Percentiles rank a stretch among this genome's conserved stretches.
Conservation (phyloP, 2,329 filamentous ascomycete species). For the Davidsoniella virescens region DNA sequence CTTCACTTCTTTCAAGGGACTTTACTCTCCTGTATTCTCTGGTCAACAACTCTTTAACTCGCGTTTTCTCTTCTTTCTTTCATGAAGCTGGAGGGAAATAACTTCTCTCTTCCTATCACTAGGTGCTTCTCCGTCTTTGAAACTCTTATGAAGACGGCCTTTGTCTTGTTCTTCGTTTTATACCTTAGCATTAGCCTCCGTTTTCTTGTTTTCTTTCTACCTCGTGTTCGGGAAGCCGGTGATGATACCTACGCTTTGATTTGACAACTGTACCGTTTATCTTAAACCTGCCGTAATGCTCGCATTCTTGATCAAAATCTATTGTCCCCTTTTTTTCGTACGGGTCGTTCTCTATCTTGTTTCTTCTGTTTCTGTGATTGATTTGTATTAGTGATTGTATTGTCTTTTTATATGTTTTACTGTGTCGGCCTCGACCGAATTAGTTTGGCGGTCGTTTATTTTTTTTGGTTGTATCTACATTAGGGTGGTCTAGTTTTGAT, state of each 20-base stretch:
- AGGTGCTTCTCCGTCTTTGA: background rate
- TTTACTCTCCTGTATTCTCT: background rate
- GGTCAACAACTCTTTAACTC: background rate
- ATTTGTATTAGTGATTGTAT: background rate
- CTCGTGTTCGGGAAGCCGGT: constrained; percentile 5
- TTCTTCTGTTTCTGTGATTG: too few species aligned
- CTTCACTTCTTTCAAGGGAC: background rate
- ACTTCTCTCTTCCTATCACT: constrained; percentile 3
- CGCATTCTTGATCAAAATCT: constrained; percentile 8
- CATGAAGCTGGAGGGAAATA: background rate
- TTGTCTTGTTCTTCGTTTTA: constrained; percentile 4
- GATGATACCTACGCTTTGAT: constrained; percentile 10
- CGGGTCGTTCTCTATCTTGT: background rate
- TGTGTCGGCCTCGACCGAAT: background rate
- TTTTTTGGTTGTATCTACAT: background rate
- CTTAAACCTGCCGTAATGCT: constrained; percentile 4
- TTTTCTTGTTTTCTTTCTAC: constrained; percentile 12
- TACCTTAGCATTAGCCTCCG: background rate
- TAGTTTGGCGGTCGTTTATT: background rate
- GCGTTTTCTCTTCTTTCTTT: constrained; percentile 3
- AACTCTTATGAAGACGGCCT: constrained; percentile 11
- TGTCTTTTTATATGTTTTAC: background rate
- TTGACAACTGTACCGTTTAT: constrained; percentile 2
- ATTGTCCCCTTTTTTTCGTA: constrained; percentile 4
- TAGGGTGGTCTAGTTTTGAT: too few species aligned